phyloP scores from a whole-genome alignment of 2,329 filamentous ascomycete genomes.

The Fusarium udum region DNA sequence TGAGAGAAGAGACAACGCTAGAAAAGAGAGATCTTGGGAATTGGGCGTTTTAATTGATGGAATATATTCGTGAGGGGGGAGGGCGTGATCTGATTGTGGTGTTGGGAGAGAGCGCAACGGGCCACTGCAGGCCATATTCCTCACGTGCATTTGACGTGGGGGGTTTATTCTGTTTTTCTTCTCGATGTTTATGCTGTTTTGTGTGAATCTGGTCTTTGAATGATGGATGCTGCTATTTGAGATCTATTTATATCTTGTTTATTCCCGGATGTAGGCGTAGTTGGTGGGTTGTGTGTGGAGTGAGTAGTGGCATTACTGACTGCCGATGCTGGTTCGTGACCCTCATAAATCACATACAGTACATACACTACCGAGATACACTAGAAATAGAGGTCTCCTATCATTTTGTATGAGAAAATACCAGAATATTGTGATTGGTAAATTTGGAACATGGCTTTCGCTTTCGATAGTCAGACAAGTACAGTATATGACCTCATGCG shows the following conservation, averaged over 20 bases:
- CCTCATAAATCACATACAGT: background rate
- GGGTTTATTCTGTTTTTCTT: background rate
- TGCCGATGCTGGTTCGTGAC: background rate
- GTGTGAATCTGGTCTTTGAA: background rate
- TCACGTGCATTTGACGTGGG: conserved; percentile 40
- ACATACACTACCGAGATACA: background rate
- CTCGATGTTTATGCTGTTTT: background rate
- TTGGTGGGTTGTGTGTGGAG: background rate
- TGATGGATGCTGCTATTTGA: background rate
- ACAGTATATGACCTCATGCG: background rate
- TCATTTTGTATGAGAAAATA: background rate
- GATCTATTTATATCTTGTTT: conserved; percentile 6
- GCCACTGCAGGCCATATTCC: conserved; percentile 34
- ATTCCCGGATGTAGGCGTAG: background rate
- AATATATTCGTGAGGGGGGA: conserved; percentile 1
- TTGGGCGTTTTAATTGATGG: background rate
- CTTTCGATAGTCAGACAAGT: background rate
- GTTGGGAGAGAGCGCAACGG: conserved; percentile 11
- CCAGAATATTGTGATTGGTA: background rate
- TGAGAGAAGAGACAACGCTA: background rate
- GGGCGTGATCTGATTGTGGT: conserved; percentile 6
- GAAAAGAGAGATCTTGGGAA: background rate
- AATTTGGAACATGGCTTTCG: background rate
- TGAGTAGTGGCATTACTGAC: background rate
- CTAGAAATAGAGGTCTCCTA: background rate